Evolutionary conservation across 2,329 filamentous ascomycete genomes (phyloP).

Genomic region (Aureobasidium lini): DNA sequence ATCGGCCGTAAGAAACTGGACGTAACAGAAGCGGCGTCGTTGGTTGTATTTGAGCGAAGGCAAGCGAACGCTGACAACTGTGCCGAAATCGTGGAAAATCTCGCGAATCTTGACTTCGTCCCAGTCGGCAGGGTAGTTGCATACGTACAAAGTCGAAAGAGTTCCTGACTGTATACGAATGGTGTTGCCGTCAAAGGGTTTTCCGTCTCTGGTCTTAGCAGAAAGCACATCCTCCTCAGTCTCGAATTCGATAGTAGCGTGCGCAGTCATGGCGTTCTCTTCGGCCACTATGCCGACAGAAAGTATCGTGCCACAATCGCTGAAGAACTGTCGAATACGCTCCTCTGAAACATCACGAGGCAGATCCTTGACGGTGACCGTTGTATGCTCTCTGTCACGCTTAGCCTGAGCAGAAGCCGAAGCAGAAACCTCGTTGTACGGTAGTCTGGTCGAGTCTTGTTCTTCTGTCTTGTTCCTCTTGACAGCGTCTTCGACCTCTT

Average conservation of each 20-base stretch:
- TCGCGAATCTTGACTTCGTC: constrained; percentile 63
- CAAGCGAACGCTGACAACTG: constrained; percentile 78
- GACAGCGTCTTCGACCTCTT: constrained; percentile 43
- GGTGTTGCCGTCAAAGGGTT: constrained; percentile 64
- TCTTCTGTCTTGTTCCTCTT: constrained; percentile 60
- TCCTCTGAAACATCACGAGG: constrained; percentile 62
- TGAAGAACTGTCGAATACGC: constrained; percentile 81
- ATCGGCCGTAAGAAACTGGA: constrained; percentile 70
- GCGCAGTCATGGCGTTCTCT: constrained; percentile 53
- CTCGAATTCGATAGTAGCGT: constrained; percentile 79
- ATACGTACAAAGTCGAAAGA: constrained; percentile 76
- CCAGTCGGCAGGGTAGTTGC: constrained; percentile 76
- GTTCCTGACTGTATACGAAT: constrained; percentile 69
- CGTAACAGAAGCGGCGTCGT: constrained; percentile 87
- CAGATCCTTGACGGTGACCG: constrained; percentile 71
- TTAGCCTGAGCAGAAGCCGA: constrained; percentile 43
- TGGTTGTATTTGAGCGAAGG: constrained; percentile 86
- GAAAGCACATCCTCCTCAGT: constrained; percentile 71
- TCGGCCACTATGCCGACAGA: constrained; percentile 63
- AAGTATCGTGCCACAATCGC: constrained; percentile 79
- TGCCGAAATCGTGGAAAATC: constrained; percentile 67
- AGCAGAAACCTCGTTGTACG: constrained; percentile 26
- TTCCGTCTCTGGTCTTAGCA: constrained; percentile 73
- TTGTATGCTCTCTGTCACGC: constrained; percentile 85
- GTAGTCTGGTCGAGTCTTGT: constrained; percentile 19